A percentile compares a stretch with the other conserved stretches of the same genome.
phyloP scores from a whole-genome alignment of 495 filamentous ascomycete genomes.

The Choiromyces venosus region DNA sequence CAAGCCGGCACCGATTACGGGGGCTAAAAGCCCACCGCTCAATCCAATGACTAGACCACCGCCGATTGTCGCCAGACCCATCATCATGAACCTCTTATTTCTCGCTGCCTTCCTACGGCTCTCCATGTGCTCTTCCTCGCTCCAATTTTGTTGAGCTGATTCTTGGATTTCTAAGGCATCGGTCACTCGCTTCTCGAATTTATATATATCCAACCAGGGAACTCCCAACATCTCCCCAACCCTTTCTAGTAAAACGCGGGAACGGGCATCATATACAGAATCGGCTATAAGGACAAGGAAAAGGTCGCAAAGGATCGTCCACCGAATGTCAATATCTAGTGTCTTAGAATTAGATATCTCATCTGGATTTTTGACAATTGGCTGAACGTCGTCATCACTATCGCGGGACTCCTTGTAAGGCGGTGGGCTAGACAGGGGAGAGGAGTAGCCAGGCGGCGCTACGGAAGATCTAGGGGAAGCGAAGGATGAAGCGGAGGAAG shows the following conservation, averaged over 20 bases:
- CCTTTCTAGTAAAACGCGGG: slow-evolving; percentile 74
- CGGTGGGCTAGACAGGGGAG: slow-evolving; percentile 8
- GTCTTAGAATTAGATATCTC: slow-evolving; percentile 73
- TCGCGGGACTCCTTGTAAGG: slow-evolving; percentile 18
- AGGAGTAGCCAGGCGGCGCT: slow-evolving; percentile 12
- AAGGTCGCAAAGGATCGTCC: slow-evolving; percentile 95
- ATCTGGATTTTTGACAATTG: slow-evolving; percentile 70
- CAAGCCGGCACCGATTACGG: slow-evolving; percentile 89
- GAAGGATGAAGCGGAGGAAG: slow-evolving; percentile 31
- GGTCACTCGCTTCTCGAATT: slow-evolving; percentile 95
- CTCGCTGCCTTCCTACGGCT: slow-evolving; percentile 70
- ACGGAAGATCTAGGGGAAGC: slow-evolving; percentile 5
- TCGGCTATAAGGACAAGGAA: slow-evolving; percentile 95
- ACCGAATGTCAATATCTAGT: slow-evolving; percentile 92
- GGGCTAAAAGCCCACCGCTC: slow-evolving; percentile 84
- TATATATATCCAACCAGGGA: slow-evolving; percentile 86
- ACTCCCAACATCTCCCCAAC: slow-evolving; percentile 75
- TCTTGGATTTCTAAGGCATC: slow-evolving; percentile 96
- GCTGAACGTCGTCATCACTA: slow-evolving; percentile 26
- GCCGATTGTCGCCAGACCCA: slow-evolving; percentile 95
- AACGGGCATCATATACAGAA: slow-evolving; percentile 85
- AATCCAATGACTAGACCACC: slow-evolving; percentile 93
- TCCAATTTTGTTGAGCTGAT: slow-evolving; percentile 91
- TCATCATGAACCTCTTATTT: slow-evolving; percentile 80
- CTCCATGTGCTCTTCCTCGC: slow-evolving; percentile 92